Evolutionary conservation across 345 rosid genomes (phyloP).

Genomic region (Linum tenue): DNA sequence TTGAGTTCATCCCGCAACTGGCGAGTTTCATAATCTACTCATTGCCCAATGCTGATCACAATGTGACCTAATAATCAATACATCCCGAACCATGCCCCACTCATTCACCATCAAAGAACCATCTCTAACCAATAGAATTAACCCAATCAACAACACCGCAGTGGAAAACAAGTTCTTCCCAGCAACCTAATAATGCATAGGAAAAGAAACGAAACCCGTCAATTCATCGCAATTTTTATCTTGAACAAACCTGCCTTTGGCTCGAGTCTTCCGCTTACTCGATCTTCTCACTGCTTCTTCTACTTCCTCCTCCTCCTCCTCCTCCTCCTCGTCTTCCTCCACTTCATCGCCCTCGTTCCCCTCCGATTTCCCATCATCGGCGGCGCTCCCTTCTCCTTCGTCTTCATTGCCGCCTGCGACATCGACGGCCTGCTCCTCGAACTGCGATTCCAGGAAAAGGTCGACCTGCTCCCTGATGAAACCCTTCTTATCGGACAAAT

Average conservation of each 20-base stretch:
- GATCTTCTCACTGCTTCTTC: conserved; percentile 18
- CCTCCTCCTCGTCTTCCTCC: conserved; percentile 22
- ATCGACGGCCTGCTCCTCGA: conserved; percentile 16
- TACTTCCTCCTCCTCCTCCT: conserved; percentile 18
- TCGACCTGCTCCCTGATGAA: conserved; percentile 44
- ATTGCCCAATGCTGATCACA: too few relatives aligned
- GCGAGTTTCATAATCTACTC: too few relatives aligned
- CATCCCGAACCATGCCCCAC: too few relatives aligned
- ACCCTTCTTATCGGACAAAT: conserved; percentile 34
- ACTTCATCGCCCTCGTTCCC: conserved; percentile 27
- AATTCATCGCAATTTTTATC: neutral
- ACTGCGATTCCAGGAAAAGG: conserved; percentile 29
- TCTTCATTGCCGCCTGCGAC: conserved; percentile 17
- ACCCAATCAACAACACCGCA: too few relatives aligned
- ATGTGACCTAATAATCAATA: too few relatives aligned
- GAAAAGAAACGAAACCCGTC: neutral
- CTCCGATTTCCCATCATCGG: neutral
- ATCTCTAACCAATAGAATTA: too few relatives aligned
- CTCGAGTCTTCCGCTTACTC: conserved; percentile 13
- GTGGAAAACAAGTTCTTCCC: too few relatives aligned
- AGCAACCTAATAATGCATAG: neutral
- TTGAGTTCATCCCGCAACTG: neutral
- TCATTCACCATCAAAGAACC: too few relatives aligned
- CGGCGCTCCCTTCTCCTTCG: neutral
- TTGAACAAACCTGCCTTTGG: conserved; percentile 35